Evolutionary conservation across 768 basidiomycete genomes (phyloP), one percentile per base, ranked within the genome.

Genomic region (Krasilnikovozyma curviuscula): DNA sequence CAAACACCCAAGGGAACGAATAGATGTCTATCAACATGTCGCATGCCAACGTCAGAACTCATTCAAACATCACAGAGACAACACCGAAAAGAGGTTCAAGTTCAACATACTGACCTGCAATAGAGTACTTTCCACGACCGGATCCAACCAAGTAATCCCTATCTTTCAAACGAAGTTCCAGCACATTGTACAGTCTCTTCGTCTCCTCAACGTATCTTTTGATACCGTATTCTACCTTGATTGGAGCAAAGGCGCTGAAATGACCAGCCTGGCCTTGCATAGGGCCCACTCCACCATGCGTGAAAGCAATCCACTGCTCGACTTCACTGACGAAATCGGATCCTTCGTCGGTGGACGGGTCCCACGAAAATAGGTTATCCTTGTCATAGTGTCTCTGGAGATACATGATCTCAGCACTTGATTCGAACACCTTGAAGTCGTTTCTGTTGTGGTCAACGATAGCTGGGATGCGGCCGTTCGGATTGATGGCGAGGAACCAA

Each of bases 111-210:
- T n/a, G n/a, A n/a, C n/a, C n/a, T n/a, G n/a, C 85, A 40, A 86
- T 63, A 33, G 70, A 75, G 59, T 71, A 74, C 55, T 73, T 76
- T 23, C 80, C 81, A 46, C 68, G 68, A 0, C 74, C 78, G 10
- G 76, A 66, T n/a, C 86, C 84, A 16, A 73, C 83, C 14, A 91
- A 74, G 61, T 72, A 89, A 33, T 86, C 83, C 16, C 80, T 73
- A 44, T 69, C 73, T 38, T 69, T 63, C n/a, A 89, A 72, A 21
- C 80, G 74, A 41, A 77, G 75, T 57, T 89, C 76, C 35, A 89
- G 71, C 3, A 89, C 86, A n/a, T 73, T 68, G 60, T 81, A 86
- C 19, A 89, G 70, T 23, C 88, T 74, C 56, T 74, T 76, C 3
- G 82, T 81, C 69, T 91, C 88, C 24, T 83, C 76, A 19, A 68